Evolutionary conservation across 345 rosid genomes (phyloP).

Genomic region (Kernera saxatilis): DNA sequence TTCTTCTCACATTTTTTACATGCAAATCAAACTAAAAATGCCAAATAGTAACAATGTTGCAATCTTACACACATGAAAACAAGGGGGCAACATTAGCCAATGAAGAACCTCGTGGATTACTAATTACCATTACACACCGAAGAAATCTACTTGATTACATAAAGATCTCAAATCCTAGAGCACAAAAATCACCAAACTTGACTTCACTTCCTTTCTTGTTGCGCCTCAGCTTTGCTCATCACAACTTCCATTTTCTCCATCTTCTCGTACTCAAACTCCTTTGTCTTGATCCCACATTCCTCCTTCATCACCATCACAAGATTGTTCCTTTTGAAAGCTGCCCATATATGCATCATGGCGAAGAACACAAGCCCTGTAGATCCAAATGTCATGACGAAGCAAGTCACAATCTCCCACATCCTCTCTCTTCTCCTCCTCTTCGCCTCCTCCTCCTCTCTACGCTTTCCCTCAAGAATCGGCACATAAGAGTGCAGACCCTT

Average conservation of each 20-base stretch:
- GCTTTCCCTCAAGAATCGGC: conserved; percentile 23
- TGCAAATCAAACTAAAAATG: background rate
- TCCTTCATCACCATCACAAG: conserved; percentile 42
- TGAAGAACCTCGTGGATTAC: conserved; percentile 1
- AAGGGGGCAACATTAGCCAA: background rate
- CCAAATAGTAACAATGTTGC: background rate
- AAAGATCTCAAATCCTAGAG: conserved; percentile 41
- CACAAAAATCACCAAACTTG: conserved; percentile 26
- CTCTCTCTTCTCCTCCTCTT: conserved; percentile 38
- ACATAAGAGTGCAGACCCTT: conserved; percentile 55
- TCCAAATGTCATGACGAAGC: conserved; percentile 55
- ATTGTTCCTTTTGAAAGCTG: conserved; percentile 56
- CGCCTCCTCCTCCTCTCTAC: conserved; percentile 29
- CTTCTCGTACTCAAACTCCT: conserved; percentile 59
- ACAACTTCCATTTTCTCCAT: conserved; percentile 60
- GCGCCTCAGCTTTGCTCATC: conserved; percentile 36
- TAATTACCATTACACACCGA: conserved; percentile 7
- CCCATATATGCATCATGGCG: conserved; percentile 55
- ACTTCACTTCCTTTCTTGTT: conserved; percentile 45
- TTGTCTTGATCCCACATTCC: conserved; percentile 47
- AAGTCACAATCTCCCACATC: conserved; percentile 45
- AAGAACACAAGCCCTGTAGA: conserved; percentile 69
- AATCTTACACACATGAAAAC: background rate
- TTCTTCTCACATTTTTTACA: background rate
- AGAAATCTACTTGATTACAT: conserved; percentile 23